phyloP scores from a whole-genome alignment of 2,329 filamentous ascomycete genomes.

The Myriangium duriaei region DNA sequence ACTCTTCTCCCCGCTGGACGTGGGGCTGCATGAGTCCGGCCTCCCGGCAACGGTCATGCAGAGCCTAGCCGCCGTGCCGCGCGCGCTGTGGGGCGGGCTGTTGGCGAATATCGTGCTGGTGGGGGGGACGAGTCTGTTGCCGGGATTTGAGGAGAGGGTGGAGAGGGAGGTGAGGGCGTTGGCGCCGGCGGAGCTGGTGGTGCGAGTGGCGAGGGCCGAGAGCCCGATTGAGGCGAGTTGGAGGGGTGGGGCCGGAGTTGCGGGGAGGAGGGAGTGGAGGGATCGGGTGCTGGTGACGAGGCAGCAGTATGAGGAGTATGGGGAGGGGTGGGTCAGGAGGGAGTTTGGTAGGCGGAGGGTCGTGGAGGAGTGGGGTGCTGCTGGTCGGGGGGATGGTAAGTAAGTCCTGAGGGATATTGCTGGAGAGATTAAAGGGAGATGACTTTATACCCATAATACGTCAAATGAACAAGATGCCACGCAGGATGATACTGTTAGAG shows the following conservation, averaged over 20 bases:
- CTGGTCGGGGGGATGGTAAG: background rate
- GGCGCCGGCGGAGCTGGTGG: slow-evolving; percentile 55
- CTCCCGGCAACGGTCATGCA: slow-evolving; percentile 74
- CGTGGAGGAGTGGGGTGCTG: slow-evolving; percentile 3
- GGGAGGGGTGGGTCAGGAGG: slow-evolving; percentile 31
- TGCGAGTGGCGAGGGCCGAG: slow-evolving; percentile 56
- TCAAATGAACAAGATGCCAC: no score
- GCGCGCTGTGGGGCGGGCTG: slow-evolving; percentile 72
- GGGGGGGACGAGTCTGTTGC: slow-evolving; percentile 69
- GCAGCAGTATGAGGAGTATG: slow-evolving; percentile 81
- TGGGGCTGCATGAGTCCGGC: slow-evolving; percentile 73
- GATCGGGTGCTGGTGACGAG: slow-evolving; percentile 64
- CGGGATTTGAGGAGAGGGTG: slow-evolving; percentile 70
- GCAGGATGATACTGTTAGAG: background rate
- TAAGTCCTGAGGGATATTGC: background rate
- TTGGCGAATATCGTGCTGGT: slow-evolving; percentile 81
- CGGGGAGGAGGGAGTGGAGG: slow-evolving; percentile 52
- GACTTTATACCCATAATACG: no score
- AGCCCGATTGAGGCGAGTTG: slow-evolving; percentile 74
- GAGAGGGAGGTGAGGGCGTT: slow-evolving; percentile 20
- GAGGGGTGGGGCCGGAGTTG: slow-evolving; percentile 70
- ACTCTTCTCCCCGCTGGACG: slow-evolving; percentile 73
- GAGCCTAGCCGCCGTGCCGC: slow-evolving; percentile 59
- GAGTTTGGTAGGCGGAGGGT: slow-evolving; percentile 16
- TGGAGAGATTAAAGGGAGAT: background rate